Percentiles rank a stretch among this genome's conserved stretches.
Conservation (phyloP, 2,329 filamentous ascomycete genomes). For the Cercospora canescens region DNA sequence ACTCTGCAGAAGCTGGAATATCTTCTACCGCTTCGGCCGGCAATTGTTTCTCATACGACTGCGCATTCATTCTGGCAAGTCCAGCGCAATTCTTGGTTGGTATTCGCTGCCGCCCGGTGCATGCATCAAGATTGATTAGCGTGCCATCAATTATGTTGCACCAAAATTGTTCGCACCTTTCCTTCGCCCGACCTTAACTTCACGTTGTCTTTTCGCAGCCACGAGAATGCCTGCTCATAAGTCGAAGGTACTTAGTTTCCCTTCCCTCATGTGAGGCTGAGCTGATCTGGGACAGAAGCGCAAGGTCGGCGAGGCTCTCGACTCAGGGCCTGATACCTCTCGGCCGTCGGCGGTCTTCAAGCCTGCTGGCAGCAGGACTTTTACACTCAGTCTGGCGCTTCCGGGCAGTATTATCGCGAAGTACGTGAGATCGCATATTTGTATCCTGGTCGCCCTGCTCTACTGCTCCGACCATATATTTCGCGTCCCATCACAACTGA, state of each 20-base stretch:
- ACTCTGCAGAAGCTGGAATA: background rate
- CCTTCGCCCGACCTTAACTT: background rate
- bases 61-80: background rate
- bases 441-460: background rate
- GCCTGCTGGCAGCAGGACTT: constrained; percentile 63
- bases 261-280: background rate
- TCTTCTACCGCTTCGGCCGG: background rate
- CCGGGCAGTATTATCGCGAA: constrained; percentile 76
- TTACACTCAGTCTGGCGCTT: constrained; percentile 76
- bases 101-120: background rate
- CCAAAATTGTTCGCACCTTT: background rate
- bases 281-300: constrained; percentile 21
- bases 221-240: constrained; percentile 23
- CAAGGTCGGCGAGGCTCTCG: constrained; percentile 12
- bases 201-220: background rate
- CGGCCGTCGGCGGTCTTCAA: constrained; percentile 70
- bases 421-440: constrained; percentile 48
- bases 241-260: constrained; percentile 15
- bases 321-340: constrained; percentile 53
- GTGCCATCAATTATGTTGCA: background rate
- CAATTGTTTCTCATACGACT: background rate
- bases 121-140: background rate
- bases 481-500: background rate
- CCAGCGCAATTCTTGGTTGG: background rate
- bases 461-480: background rate